These are phyloP conservation scores for Arthrobotrys sinensis DNA, from an alignment of 2,329 filamentous ascomycete species.

Conservation along the genomic window DNA sequence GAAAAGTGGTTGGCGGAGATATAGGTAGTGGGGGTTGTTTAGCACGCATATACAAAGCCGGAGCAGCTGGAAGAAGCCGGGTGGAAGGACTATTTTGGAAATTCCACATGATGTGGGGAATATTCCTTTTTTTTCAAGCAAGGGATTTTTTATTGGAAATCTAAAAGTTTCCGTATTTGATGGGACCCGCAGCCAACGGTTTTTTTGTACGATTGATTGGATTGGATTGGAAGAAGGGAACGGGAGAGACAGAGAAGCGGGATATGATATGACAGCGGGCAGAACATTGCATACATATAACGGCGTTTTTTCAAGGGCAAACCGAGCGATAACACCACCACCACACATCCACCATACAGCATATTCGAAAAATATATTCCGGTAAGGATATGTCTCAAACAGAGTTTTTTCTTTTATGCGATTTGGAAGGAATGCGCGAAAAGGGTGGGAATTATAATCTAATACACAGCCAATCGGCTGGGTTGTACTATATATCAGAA, in stretches of 20 bases:
- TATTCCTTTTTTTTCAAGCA: neutral
- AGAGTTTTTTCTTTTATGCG: neutral
- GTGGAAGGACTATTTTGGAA: too few relatives aligned
- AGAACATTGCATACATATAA: constrained; percentile 48
- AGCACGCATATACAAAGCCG: too few relatives aligned
- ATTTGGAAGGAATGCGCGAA: neutral
- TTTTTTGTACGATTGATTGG: neutral
- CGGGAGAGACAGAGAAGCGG: neutral
- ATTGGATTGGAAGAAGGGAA: neutral
- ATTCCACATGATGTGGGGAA: neutral
- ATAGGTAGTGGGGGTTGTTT: constrained; percentile 3
- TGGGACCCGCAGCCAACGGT: neutral
- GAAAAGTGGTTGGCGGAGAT: constrained; percentile 79
- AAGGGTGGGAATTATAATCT: neutral
- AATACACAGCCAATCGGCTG: constrained; percentile 22
- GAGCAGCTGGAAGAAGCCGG: too few relatives aligned
- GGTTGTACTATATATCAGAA: constrained; percentile 5
- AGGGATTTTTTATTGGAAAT: neutral
- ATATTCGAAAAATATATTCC: constrained; percentile 6
- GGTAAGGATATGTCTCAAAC: constrained; percentile 2
- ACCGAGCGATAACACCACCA: constrained; percentile 11
- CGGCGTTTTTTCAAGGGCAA: constrained; percentile 27
- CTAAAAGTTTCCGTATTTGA: neutral
- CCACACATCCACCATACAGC: neutral
- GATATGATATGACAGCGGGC: constrained; percentile 8